A percentile compares a stretch with the other conserved stretches of the same genome.
Evolutionary conservation across 768 basidiomycete species (phyloP).

Genomic region (Russula olivacea): DNA sequence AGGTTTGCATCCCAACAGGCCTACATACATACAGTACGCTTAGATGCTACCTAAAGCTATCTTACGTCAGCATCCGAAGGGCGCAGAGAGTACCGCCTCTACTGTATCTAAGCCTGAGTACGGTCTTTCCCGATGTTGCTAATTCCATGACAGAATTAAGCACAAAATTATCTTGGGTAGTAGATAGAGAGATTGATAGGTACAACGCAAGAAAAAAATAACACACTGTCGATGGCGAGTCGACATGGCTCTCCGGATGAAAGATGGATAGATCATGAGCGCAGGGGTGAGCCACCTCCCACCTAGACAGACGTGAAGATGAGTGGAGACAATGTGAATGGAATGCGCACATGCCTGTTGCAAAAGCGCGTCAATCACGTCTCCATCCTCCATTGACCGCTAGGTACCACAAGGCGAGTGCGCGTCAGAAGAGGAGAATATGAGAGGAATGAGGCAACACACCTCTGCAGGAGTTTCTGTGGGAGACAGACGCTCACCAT

Average conservation of each 20-base stretch:
- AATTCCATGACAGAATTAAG: neutral
- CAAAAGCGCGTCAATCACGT: constrained; percentile 23
- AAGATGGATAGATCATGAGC: constrained; percentile 1
- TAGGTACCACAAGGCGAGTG: neutral
- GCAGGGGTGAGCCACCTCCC: constrained; percentile 1
- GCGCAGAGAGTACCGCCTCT: neutral
- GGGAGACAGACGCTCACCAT: constrained; percentile 21
- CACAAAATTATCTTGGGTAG: neutral
- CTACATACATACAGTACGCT: neutral
- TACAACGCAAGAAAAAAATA: constrained; percentile 12
- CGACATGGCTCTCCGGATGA: neutral
- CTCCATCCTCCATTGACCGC: constrained; percentile 23
- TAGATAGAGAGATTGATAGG: constrained; percentile 9
- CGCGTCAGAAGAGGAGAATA: neutral
- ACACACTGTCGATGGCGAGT: neutral
- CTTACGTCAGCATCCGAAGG: neutral
- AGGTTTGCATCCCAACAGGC: neutral
- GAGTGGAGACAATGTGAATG: neutral
- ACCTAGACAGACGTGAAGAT: constrained; percentile 5
- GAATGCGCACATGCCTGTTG: constrained; percentile 14
- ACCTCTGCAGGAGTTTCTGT: constrained; percentile 22
- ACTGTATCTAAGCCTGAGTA: too few relatives aligned
- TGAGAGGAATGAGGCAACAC: neutral
- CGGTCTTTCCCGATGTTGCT: neutral
- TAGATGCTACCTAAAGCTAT: too few relatives aligned